A percentile compares a stretch with the other conserved stretches of the same genome.
Conservation (phyloP, 495 filamentous ascomycete genomes). For the Penicillium longicatenatum region DNA sequence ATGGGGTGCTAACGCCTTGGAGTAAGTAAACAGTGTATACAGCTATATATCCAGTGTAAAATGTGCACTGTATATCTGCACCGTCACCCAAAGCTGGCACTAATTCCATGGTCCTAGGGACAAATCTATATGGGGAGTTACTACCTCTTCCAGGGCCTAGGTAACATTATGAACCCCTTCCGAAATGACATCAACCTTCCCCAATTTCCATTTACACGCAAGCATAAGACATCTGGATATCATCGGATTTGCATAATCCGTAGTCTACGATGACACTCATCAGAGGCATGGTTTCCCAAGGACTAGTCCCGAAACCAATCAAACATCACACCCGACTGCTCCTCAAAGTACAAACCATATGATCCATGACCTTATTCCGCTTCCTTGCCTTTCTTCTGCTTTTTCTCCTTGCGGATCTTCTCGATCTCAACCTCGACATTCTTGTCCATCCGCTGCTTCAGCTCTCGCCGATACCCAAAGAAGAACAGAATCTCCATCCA, state of each 20-base stretch:
- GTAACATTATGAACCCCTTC: neutral
- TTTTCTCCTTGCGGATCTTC: slow-evolving; percentile 41
- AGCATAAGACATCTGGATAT: neutral
- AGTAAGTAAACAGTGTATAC: neutral
- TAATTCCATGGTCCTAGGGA: neutral
- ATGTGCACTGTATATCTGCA: neutral
- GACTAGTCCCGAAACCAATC: neutral
- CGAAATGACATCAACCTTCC: slow-evolving; percentile 4
- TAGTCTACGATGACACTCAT: neutral
- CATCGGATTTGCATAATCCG: neutral
- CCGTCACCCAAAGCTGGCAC: neutral
- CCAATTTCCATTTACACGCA: neutral
- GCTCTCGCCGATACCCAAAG: slow-evolving; percentile 85
- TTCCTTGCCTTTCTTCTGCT: slow-evolving; percentile 19
- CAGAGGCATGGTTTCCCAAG: neutral
- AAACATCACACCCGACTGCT: neutral
- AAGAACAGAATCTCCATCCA: slow-evolving; percentile 95
- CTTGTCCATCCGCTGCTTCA: slow-evolving; percentile 76
- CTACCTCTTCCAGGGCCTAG: neutral
- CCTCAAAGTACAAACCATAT: neutral
- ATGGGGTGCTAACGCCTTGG: neutral
- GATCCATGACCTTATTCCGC: neutral
- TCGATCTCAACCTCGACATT: slow-evolving; percentile 66
- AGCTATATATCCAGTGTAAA: neutral
- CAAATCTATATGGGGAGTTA: neutral